Base-by-base conservation (phyloP, 805 yeast species). In the Schwanniomyces sp. region DNA sequence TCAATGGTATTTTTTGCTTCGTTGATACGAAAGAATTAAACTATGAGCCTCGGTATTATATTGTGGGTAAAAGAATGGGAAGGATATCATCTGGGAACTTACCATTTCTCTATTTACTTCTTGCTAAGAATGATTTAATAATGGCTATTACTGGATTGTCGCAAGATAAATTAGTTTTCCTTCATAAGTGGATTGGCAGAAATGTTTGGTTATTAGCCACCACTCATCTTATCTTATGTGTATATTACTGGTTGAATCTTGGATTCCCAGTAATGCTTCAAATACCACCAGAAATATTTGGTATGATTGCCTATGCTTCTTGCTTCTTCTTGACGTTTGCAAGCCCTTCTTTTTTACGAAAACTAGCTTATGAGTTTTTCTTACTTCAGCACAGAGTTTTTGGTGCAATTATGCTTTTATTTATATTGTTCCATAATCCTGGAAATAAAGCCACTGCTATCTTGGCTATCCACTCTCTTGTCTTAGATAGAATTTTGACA, bases 231-330 rank as follows among this genome's bases (percentile, higher is more conserved):
- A 53, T 52, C n/a, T 44, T 73, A 17, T 50, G 67, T 2, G 50
- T 62, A 14, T 48, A 54, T 14, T 75, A 76, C 53, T 77, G 81
- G 81, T 49, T 74, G n/a, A 57, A 54, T 6, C 40, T 74, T 43
- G 62, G 67, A 26, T 69, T 73, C 46, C 46, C 57, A 7, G 55
- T 72, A 9, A 73, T 74, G 79, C 46, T 76, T 8, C 39, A 55
- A 18, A 76, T 76, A 38, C 81, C 82, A 4, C 80, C 81, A 1
- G 77, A 72, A 48, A 71, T 72, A n/a, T 76, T 76, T 58, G 82
- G 81, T 7, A 66, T 71, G 57, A 76, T 77, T 40, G 72, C 80
- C 2, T 72, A 66, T 49, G 66, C 62, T 5, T 58, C 68, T 38
- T 64, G 75, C 55, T 63, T 62, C 21, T 41, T 74, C 39, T 53